Percentiles rank a stretch among this genome's conserved stretches.
These are phyloP conservation scores for Gossypium turneri DNA, from an alignment of 345 rosid species.

Conservation along the genomic window DNA sequence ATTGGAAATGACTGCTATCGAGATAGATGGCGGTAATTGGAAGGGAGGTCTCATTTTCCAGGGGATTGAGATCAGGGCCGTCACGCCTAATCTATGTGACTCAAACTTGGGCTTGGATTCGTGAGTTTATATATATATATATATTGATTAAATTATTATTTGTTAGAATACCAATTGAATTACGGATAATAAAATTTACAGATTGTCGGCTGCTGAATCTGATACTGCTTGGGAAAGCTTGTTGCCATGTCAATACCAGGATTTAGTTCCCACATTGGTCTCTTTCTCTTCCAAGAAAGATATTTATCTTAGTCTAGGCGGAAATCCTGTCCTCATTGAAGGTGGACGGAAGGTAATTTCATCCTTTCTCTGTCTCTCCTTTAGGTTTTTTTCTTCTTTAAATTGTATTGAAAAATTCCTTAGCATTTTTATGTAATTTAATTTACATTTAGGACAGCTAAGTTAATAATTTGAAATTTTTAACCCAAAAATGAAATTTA, in stretches of 20 bases:
- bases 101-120: neutral
- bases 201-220: too few relatives aligned
- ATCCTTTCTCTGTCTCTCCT: neutral
- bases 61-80: neutral
- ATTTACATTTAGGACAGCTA: neutral
- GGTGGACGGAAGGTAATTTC: constrained; percentile 11
- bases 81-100: neutral
- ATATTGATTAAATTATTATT: too few relatives aligned
- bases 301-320: too few relatives aligned
- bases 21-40: neutral
- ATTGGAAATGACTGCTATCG: neutral
- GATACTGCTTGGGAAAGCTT: too few relatives aligned
- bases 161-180: too few relatives aligned
- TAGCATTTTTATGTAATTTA: neutral
- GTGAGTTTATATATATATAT: neutral
- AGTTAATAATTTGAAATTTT: neutral
- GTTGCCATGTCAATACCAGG: too few relatives aligned
- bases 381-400: neutral
- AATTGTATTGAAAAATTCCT: neutral
- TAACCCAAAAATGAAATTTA: neutral
- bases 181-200: too few relatives aligned
- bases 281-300: too few relatives aligned
- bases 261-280: too few relatives aligned
- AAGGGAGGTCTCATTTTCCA: neutral
- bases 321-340: too few relatives aligned